Conservation (phyloP, 2,329 filamentous ascomycete genomes). For the Neopestalotiopsis rosae region DNA sequence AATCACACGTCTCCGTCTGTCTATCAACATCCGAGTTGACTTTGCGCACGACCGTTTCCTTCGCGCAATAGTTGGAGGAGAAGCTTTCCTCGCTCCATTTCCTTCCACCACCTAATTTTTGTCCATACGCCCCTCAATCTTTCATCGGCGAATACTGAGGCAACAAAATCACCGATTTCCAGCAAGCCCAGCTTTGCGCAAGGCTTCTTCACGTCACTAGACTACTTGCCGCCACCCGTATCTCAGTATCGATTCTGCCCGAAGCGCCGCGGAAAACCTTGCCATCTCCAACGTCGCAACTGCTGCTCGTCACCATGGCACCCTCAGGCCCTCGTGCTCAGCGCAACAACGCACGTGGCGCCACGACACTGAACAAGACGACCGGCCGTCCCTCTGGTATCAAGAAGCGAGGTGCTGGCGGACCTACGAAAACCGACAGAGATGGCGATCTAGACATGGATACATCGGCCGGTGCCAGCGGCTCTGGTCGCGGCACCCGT, state of each 20-base stretch:
- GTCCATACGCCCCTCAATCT: background rate
- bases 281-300: background rate
- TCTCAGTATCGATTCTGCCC: background rate
- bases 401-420: conserved; percentile 51
- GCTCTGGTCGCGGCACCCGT: conserved; percentile 32
- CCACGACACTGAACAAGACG: conserved; percentile 25
- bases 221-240: background rate
- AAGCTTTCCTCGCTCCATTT: background rate
- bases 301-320: conserved; percentile 21
- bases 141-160: background rate
- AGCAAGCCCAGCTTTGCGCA: background rate
- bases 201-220: background rate
- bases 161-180: background rate
- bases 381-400: conserved; percentile 50
- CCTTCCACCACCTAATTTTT: background rate
- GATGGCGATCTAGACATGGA: conserved; percentile 69
- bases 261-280: background rate
- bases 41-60: background rate
- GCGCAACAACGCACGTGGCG: conserved; percentile 27
- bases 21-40: background rate
- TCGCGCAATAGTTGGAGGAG: background rate
- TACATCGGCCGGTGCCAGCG: conserved; percentile 40
- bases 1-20: background rate
- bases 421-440: conserved; percentile 48
- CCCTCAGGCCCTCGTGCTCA: conserved; percentile 27